phyloP scores from a whole-genome alignment of 306 rosid genomes.

The Vicia faba region DNA sequence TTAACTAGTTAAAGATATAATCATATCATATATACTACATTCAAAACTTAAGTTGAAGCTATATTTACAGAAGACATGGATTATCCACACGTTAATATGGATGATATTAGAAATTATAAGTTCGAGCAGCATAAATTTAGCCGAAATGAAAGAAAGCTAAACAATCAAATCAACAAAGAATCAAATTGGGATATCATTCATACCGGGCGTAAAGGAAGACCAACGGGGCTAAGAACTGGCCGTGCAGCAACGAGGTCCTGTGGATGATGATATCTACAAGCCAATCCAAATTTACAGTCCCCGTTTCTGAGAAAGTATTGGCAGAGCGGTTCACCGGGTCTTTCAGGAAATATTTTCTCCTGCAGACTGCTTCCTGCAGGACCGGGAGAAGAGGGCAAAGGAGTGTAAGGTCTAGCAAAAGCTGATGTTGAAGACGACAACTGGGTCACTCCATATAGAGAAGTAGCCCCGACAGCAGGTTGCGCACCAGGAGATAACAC shows the following conservation, averaged over 20 bases:
- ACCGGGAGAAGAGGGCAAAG: conserved; percentile 53
- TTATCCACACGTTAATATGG: conserved; percentile 8
- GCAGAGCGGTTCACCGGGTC: conserved; percentile 87
- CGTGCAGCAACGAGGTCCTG: conserved; percentile 51
- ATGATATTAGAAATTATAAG: conserved; percentile 18
- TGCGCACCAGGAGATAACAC: conserved; percentile 80
- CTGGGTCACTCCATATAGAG: conserved; percentile 78
- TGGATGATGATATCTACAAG: conserved; percentile 89
- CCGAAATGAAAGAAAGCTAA: conserved; percentile 7
- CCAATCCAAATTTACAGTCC: conserved; percentile 79
- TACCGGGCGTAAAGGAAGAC: conserved; percentile 90
- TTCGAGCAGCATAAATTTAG: background rate
- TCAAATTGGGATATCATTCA: conserved; percentile 18
- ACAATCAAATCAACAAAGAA: conserved; percentile 4
- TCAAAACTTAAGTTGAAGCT: background rate
- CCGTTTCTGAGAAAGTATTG: conserved; percentile 81
- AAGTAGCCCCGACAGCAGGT: conserved; percentile 70
- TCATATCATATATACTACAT: background rate
- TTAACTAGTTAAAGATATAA: background rate
- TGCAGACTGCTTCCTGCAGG: conserved; percentile 57
- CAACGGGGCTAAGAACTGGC: conserved; percentile 69
- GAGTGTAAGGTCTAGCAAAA: conserved; percentile 66
- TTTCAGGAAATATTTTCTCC: conserved; percentile 73
- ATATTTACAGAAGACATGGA: background rate
- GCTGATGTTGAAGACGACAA: conserved; percentile 67